Evolutionary conservation across 441 rosid genomes (phyloP), one percentile per base, ranked within the genome.

Genomic region (Metrosideros polymorpha): DNA sequence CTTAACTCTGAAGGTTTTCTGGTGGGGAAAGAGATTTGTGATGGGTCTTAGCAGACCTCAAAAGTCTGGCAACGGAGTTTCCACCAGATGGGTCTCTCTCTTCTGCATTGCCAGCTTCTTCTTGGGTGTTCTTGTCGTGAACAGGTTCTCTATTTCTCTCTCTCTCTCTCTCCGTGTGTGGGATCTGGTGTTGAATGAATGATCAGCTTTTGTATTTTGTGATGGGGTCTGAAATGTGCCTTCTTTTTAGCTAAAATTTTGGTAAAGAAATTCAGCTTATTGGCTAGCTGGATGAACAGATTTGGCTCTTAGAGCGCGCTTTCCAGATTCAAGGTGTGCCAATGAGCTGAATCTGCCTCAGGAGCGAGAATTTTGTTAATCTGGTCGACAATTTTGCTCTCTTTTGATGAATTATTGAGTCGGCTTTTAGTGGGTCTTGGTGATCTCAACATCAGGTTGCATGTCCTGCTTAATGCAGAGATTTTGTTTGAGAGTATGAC

Each of bases 71-170:
- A 91, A 90, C 89, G 99, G 98, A 89, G 92, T 97, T 85, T 94
- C 98, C 83, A 91, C 96, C 77, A 93, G 93, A 93, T 95, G 98
- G 96, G 98, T 95, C 86, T 89, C 94, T 86, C 39, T 93, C 85
- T 95, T 94, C 91, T 97, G 98, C 93, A 91, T 93, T 92, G 95
- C 95, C 82, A 97, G 98, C 92, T 97, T 97, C 93, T 88, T 96
- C 93, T 93, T 94, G 55, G 99, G 99, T 83, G 95, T 93, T 92
- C 93, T 96, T 92, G 92, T 96, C 89, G 94, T 95, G 86, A 92
- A 96, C 96, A 97, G 99, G 99, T 84, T 59, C 51, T 45, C 94
- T 86, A 47, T 86, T 55, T 53, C 4, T 84, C 55, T 83, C 83
- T 87, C 84, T 54, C 55, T n/a, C 19, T 54, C 56, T 53, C 57